These are phyloP conservation scores for Cetradonia linearis DNA, from an alignment of 495 filamentous ascomycete species.

Conservation along the genomic window DNA sequence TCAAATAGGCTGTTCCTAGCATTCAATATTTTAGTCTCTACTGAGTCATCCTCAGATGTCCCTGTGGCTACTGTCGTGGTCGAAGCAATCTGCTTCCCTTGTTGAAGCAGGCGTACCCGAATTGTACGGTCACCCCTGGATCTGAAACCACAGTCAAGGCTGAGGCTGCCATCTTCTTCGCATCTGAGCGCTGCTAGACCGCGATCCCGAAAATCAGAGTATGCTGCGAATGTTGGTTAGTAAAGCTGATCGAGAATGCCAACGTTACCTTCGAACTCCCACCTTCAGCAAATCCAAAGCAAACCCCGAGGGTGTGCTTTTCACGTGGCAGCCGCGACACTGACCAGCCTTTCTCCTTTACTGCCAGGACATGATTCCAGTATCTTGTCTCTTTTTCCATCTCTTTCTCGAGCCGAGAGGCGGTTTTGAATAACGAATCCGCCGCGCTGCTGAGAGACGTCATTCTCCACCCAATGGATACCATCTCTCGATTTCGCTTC, in stretches of 20 bases:
- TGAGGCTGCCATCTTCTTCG: conserved; percentile 60
- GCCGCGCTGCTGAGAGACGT: conserved; percentile 65
- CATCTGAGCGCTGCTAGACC: conserved; percentile 70
- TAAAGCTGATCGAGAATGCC: not conserved
- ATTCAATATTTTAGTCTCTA: conserved; percentile 45
- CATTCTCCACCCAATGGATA: conserved; percentile 70
- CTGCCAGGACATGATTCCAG: conserved; percentile 73
- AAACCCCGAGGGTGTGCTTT: conserved; percentile 65
- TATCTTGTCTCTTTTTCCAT: conserved; percentile 70
- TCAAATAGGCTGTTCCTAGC: conserved; percentile 83
- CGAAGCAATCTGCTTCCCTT: conserved; percentile 36
- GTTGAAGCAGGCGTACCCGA: conserved; percentile 46
- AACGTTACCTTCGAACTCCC: not conserved
- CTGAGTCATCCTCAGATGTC: conserved; percentile 28
- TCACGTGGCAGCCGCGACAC: conserved; percentile 64
- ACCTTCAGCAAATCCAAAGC: conserved; percentile 80
- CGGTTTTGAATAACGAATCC: conserved; percentile 62
- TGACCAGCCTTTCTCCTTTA: conserved; percentile 78
- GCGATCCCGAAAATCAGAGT: conserved; percentile 61
- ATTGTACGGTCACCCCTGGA: conserved; percentile 49
- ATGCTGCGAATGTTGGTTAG: conserved; percentile 34
- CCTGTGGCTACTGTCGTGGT: conserved; percentile 31
- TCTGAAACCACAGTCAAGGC: conserved; percentile 58
- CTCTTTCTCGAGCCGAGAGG: conserved; percentile 61
- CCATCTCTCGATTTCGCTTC: conserved; percentile 42